phyloP scores from a whole-genome alignment of 306 rosid genomes.

The Coriaria nepalensis region DNA sequence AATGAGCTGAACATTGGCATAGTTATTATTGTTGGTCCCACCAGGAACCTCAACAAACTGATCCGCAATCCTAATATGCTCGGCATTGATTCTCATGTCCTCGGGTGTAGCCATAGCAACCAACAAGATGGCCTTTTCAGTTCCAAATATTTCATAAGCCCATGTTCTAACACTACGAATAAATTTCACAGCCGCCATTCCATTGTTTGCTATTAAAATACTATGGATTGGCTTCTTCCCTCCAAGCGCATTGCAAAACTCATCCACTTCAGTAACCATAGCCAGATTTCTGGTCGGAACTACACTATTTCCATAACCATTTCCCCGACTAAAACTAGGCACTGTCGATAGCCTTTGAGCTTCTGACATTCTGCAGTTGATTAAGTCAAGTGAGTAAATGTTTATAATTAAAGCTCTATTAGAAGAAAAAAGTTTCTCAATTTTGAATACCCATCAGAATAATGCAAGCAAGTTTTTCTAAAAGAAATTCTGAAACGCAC shows the following conservation, averaged over 20 bases:
- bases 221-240: constrained; percentile 93
- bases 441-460: neutral
- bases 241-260: constrained; percentile 72
- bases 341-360: constrained; percentile 30
- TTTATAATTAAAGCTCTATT: neutral
- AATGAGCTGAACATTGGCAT: constrained; percentile 96
- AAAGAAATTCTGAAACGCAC: too few species aligned
- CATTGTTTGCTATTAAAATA: constrained; percentile 92
- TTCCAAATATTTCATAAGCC: constrained; percentile 93
- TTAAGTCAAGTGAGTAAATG: constrained; percentile 4
- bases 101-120: constrained; percentile 99
- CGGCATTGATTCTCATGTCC: constrained; percentile 99
- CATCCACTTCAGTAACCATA: constrained; percentile 55
- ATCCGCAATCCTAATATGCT: constrained; percentile 97
- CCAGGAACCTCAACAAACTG: constrained; percentile 99
- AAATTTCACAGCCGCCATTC: constrained; percentile 99
- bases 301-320: constrained; percentile 42
- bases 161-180: constrained; percentile 90
- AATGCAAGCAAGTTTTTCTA: too few species aligned
- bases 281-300: constrained; percentile 49
- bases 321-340: constrained; percentile 41
- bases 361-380: constrained; percentile 40
- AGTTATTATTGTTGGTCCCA: constrained; percentile 97
- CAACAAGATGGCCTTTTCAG: constrained; percentile 88
- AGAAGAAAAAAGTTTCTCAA: neutral